Evolutionary conservation across 768 basidiomycete species (phyloP).

Genomic region (Hysterangium stoloniferum): DNA sequence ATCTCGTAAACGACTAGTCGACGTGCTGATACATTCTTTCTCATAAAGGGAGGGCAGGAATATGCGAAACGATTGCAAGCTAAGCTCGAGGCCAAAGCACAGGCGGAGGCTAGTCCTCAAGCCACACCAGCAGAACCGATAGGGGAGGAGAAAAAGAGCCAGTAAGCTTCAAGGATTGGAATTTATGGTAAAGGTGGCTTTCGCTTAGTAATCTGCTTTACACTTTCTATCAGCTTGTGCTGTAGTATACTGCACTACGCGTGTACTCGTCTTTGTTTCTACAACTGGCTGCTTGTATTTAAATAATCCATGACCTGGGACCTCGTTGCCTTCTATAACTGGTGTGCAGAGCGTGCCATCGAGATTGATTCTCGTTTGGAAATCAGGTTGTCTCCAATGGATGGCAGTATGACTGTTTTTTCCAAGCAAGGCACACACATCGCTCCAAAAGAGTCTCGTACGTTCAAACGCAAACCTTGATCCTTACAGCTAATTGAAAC

Average conservation of each 20-base stretch:
- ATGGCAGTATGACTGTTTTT: conserved; percentile 6
- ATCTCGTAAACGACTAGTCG: conserved; percentile 3
- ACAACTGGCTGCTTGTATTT: neutral
- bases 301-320: neutral
- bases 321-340: conserved; percentile 13
- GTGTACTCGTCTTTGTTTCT: neutral
- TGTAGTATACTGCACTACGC: too few relatives aligned
- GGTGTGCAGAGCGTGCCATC: conserved; percentile 19
- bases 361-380: conserved; percentile 15
- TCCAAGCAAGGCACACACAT: neutral
- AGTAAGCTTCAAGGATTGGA: too few relatives aligned
- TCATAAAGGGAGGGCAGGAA: conserved; percentile 69
- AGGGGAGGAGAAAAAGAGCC: conserved; percentile 3
- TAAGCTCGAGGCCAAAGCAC: neutral
- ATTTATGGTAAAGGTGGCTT: too few relatives aligned
- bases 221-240: too few relatives aligned
- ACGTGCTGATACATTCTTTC: conserved; percentile 4
- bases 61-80: conserved; percentile 48
- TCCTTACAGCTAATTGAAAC: too few relatives aligned
- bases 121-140: neutral
- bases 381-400: conserved; percentile 10
- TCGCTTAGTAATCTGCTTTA: too few relatives aligned
- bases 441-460: conserved; percentile 1
- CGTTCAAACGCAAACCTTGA: too few relatives aligned
- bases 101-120: neutral